A percentile compares a stretch with the other conserved stretches of the same genome.
These are phyloP conservation scores for Fonsecaea monophora DNA, from an alignment of 2,329 filamentous ascomycete species.

Conservation along the genomic window DNA sequence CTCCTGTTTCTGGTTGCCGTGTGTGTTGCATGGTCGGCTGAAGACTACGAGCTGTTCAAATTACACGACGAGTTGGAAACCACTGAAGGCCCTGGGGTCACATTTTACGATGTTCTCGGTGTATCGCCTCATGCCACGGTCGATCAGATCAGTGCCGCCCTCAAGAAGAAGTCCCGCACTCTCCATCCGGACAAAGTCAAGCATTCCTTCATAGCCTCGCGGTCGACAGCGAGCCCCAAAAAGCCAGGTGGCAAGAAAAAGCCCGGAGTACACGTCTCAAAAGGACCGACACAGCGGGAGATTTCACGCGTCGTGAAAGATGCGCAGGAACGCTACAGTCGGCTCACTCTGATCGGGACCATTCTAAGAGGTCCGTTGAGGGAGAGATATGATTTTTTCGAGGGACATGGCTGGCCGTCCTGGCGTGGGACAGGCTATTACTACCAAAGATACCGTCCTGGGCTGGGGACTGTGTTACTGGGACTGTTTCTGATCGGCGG, in stretches of 20 bases:
- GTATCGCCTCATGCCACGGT: constrained; percentile 74
- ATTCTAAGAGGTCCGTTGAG: constrained; percentile 63
- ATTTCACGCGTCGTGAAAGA: constrained; percentile 79
- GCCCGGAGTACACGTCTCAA: constrained; percentile 69
- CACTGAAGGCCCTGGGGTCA: constrained; percentile 76
- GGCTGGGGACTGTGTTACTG: constrained; percentile 80
- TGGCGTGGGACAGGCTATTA: constrained; percentile 99
- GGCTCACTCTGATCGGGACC: constrained; percentile 81
- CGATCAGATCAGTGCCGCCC: constrained; percentile 92
- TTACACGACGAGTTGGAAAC: constrained; percentile 83
- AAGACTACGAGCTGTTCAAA: constrained; percentile 98
- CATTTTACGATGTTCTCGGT: constrained; percentile 93
- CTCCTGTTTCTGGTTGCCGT: constrained; percentile 72
- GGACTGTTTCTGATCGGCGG: constrained; percentile 84
- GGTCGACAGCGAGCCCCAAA: constrained; percentile 63
- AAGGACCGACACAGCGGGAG: constrained; percentile 75
- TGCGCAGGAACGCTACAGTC: constrained; percentile 81
- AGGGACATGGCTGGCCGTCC: constrained; percentile 87
- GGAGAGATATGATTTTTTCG: constrained; percentile 92
- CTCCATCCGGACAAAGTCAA: constrained; percentile 97
- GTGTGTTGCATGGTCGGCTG: constrained; percentile 72
- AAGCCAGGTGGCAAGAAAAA: constrained; percentile 61
- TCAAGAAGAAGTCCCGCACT: constrained; percentile 81
- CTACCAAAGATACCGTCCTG: constrained; percentile 87
- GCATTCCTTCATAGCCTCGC: constrained; percentile 77